Evolutionary conservation across 2,329 filamentous ascomycete genomes (phyloP).

Genomic region (Aspergillus cejpii): DNA sequence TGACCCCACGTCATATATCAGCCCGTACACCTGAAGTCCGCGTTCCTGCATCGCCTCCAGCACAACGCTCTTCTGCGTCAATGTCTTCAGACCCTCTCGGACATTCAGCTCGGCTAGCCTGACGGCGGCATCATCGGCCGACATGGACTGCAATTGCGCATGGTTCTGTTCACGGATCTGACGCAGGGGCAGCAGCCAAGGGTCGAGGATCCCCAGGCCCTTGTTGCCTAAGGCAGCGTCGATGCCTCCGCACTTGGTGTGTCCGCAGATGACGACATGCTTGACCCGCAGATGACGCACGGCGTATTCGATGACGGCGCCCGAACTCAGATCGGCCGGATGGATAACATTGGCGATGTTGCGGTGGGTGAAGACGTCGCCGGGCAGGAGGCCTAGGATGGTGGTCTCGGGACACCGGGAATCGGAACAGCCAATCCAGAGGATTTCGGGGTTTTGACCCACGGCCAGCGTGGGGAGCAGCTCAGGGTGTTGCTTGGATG

Average conservation of each 20-base stretch:
- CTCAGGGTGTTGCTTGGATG: constrained; percentile 58
- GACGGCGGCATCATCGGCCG: constrained; percentile 46
- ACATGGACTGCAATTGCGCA: constrained; percentile 44
- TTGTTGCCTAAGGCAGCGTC: constrained; percentile 50
- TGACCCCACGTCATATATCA: constrained; percentile 61
- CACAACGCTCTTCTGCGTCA: constrained; percentile 63
- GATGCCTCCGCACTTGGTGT: constrained; percentile 56
- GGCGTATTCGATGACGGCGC: constrained; percentile 72
- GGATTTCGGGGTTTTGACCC: constrained; percentile 56
- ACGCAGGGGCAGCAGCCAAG: constrained; percentile 55
- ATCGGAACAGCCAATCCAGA: constrained; percentile 86
- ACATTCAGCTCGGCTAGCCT: constrained; percentile 74
- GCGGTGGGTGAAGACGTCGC: constrained; percentile 82
- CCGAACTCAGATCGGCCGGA: constrained; percentile 65
- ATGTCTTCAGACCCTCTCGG: constrained; percentile 56
- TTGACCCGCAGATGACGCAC: constrained; percentile 63
- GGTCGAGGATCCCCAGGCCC: constrained; percentile 54
- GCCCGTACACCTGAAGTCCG: constrained; percentile 68
- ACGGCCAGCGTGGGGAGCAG: constrained; percentile 63
- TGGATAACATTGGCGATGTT: constrained; percentile 84
- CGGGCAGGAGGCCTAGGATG: constrained; percentile 68
- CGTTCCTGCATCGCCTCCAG: constrained; percentile 64
- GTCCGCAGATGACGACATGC: constrained; percentile 56
- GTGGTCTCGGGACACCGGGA: constrained; percentile 78
- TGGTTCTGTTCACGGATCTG: constrained; percentile 50